Percentiles rank a stretch among this genome's conserved stretches.
phyloP scores from a whole-genome alignment of 2,329 filamentous ascomycete species.

The Cladosporium sp. region DNA sequence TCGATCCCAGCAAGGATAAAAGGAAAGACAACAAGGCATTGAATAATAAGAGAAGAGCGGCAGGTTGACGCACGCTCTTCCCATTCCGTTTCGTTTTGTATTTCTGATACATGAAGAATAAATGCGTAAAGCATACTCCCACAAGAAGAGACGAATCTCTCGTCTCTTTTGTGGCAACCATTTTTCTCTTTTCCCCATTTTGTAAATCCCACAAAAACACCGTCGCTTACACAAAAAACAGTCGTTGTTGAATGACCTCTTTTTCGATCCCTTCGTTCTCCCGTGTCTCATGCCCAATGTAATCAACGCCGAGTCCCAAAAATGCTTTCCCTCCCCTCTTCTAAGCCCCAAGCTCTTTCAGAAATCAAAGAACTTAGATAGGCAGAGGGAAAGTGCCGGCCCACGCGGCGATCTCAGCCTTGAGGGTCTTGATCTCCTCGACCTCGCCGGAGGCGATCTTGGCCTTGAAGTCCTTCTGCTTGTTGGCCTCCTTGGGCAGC shows the following conservation, averaged over 20 bases:
- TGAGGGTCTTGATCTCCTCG: slow-evolving; percentile 73
- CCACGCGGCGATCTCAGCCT: slow-evolving; percentile 86
- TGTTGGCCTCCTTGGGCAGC: slow-evolving; percentile 95
- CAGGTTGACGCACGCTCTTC: slow-evolving; percentile 5
- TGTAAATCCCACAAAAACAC: background rate
- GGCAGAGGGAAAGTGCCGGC: slow-evolving; percentile 88
- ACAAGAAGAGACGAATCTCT: background rate
- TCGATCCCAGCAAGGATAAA: no score
- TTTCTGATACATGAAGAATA: slow-evolving; percentile 1
- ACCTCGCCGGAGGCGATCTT: slow-evolving; percentile 76
- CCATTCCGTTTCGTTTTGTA: background rate
- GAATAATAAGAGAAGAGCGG: background rate
- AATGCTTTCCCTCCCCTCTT: background rate
- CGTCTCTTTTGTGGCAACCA: background rate
- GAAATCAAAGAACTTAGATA: slow-evolving; percentile 3
- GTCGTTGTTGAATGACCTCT: slow-evolving; percentile 12
- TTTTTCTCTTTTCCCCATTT: background rate
- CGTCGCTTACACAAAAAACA: slow-evolving; percentile 2
- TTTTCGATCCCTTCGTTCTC: background rate
- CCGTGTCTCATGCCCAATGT: background rate
- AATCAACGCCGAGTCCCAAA: background rate
- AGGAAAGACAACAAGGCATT: no score
- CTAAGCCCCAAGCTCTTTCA: background rate
- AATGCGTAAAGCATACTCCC: background rate
- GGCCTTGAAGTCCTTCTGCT: slow-evolving; percentile 98